Evolutionary conservation across 2,329 filamentous ascomycete species (phyloP).

Genomic region (Akanthomyces uredinophilus): DNA sequence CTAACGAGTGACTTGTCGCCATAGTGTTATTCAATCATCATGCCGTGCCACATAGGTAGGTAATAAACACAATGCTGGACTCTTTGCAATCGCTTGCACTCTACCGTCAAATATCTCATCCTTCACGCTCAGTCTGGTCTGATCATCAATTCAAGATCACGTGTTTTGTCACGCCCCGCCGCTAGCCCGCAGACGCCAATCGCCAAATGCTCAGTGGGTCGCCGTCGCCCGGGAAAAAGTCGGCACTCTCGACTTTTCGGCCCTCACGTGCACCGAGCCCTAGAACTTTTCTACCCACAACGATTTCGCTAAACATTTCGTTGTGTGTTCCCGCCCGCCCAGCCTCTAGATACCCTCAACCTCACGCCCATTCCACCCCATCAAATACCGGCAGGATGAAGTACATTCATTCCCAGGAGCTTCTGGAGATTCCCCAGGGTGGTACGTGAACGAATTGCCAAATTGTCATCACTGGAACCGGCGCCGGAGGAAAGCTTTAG

Average conservation of each 20-base stretch:
- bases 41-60: no score
- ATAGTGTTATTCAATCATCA: no score
- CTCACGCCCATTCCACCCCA: conserved; percentile 36
- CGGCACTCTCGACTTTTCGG: conserved; percentile 21
- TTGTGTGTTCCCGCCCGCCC: conserved; percentile 27
- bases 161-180: not conserved
- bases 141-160: not conserved
- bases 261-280: conserved; percentile 38
- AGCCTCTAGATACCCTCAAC: conserved; percentile 36
- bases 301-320: conserved; percentile 35
- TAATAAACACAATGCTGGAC: no score
- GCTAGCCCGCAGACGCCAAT: not conserved
- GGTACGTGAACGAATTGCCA: conserved; percentile 58
- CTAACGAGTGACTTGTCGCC: no score
- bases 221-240: conserved; percentile 20
- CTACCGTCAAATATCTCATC: not conserved
- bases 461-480: conserved; percentile 13
- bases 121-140: not conserved
- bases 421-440: conserved; percentile 91
- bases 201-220: conserved; percentile 9
- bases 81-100: no score
- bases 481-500: not conserved
- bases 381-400: conserved; percentile 78
- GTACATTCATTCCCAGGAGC: conserved; percentile 99
- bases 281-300: conserved; percentile 43